Base-by-base conservation (phyloP, 1,139 yeast species). In the Pneumocystis sp. region DNA sequence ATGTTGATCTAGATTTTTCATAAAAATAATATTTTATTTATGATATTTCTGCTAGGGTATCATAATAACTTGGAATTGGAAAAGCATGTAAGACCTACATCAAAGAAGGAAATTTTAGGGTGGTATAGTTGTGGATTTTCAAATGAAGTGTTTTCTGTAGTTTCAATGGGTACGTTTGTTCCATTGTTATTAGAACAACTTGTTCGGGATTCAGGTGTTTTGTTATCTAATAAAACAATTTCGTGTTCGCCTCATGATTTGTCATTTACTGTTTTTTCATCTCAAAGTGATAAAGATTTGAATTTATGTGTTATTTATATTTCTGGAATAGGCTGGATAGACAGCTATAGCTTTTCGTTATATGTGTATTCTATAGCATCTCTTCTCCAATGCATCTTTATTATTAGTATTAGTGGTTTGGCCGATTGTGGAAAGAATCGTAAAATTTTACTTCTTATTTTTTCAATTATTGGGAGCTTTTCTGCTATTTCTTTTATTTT, bases 321-420 rank as follows among this genome's bases (percentile, higher is more conserved):
- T 67, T 76, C 78, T 61, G 86, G 78, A 71, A 72, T 64, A 15
- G 82, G 79, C 72, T 50, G 57, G 57, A 79, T 86, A 59, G 90
- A 85, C 70, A 84, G 89, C 0, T 80, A 89, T 2, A 83, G 87
- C 60, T 82, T 83, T 72, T 87, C 90, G 0, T 74, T 86, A 8
- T 86, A 86, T 73, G 84, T 88, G 0, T 85, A 85, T 70, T 84
- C 90, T 0, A 64, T 82, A 3, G 81, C 86, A 25, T 90, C 86
- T 6, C 73, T 85, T 25, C 74, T 84, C 29, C 91, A 86, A 72
- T 83, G 89, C 0, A 68, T 86, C 6, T 76, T 84, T 25, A 90
- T 86, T 34, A 79, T 86, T 17, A 82, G 87, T 2, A 81, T 85
- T 75, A 83, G 87, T 25, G 90, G 91, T 12, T 81, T 84, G 3